phyloP scores from a whole-genome alignment of 805 yeast genomes.

The Teunomyces stri region DNA sequence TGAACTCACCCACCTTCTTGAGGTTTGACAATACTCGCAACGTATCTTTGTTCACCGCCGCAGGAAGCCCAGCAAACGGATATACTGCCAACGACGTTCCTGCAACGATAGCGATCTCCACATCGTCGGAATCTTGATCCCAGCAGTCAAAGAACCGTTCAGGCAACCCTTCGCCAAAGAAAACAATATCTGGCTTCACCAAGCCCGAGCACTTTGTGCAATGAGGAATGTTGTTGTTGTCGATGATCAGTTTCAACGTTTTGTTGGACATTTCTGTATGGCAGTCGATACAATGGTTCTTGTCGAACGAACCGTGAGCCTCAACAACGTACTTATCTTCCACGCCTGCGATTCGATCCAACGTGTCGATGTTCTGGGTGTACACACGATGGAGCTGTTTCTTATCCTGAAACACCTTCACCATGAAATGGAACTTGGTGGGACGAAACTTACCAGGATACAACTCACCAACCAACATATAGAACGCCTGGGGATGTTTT shows the following conservation, averaged over 20 bases:
- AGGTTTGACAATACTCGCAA: slow-evolving; percentile 69
- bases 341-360: slow-evolving; percentile 84
- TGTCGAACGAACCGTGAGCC: slow-evolving; percentile 94
- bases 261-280: slow-evolving; percentile 47
- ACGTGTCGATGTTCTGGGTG: slow-evolving; percentile 91
- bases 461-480: slow-evolving; percentile 76
- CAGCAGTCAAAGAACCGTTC: slow-evolving; percentile 61
- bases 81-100: slow-evolving; percentile 89
- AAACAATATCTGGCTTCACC: slow-evolving; percentile 91
- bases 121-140: slow-evolving; percentile 53
- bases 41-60: slow-evolving; percentile 49
- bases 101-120: slow-evolving; percentile 79
- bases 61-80: slow-evolving; percentile 86
- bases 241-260: slow-evolving; percentile 41
- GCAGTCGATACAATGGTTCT: slow-evolving; percentile 82
- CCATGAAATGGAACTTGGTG: slow-evolving; percentile 74
- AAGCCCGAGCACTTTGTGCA: slow-evolving; percentile 70
- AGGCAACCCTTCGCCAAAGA: slow-evolving; percentile 90
- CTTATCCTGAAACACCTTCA: slow-evolving; percentile 65
- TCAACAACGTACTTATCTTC: slow-evolving; percentile 64
- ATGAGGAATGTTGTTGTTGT: slow-evolving; percentile 41
- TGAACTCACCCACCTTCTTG: slow-evolving; percentile 76
- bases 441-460: slow-evolving; percentile 88
- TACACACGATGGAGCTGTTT: slow-evolving; percentile 65
- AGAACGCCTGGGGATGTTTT: slow-evolving; percentile 79